phyloP scores from a whole-genome alignment of 2,329 filamentous ascomycete genomes.

The Pseudogymnoascus sp. region DNA sequence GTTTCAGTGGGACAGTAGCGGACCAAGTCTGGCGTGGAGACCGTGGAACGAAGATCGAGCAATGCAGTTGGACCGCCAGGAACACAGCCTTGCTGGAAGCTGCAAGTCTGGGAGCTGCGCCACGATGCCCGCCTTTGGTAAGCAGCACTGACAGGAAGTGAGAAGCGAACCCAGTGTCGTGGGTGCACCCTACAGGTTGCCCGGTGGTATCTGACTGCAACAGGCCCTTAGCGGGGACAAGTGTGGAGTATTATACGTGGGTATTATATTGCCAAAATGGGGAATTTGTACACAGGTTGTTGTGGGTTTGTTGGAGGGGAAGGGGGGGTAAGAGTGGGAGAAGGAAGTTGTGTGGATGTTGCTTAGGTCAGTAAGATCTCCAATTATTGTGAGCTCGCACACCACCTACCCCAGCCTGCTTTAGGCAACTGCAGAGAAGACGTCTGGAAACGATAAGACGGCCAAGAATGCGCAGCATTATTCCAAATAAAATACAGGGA shows the following conservation, averaged over 20 bases:
- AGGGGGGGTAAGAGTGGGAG: background rate
- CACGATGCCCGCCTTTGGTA: background rate
- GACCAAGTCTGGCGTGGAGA: slow-evolving; percentile 3
- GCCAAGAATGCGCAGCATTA: background rate
- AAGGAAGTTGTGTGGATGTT: background rate
- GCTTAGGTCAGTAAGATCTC: background rate
- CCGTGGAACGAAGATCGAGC: background rate
- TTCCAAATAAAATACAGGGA: slow-evolving; percentile 4
- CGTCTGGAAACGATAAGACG: background rate
- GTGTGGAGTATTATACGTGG: slow-evolving; percentile 6
- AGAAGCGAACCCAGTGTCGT: slow-evolving; percentile 2
- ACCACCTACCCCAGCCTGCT: slow-evolving; percentile 2
- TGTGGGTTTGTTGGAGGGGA: background rate
- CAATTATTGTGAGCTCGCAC: background rate
- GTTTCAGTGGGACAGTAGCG: background rate
- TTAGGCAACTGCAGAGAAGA: background rate
- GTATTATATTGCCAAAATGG: slow-evolving; percentile 2
- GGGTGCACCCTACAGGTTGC: background rate
- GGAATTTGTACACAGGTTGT: slow-evolving; percentile 3
- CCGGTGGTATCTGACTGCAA: background rate
- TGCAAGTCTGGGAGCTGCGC: background rate
- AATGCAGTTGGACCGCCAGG: background rate
- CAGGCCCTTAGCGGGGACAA: background rate
- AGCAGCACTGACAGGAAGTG: slow-evolving; percentile 6
- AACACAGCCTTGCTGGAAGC: slow-evolving; percentile 5